A percentile compares a stretch with the other conserved stretches of the same genome.
These are phyloP conservation scores for Scheffersomyces lignicola DNA, from an alignment of 1,139 yeast genomes.

Conservation along the genomic window DNA sequence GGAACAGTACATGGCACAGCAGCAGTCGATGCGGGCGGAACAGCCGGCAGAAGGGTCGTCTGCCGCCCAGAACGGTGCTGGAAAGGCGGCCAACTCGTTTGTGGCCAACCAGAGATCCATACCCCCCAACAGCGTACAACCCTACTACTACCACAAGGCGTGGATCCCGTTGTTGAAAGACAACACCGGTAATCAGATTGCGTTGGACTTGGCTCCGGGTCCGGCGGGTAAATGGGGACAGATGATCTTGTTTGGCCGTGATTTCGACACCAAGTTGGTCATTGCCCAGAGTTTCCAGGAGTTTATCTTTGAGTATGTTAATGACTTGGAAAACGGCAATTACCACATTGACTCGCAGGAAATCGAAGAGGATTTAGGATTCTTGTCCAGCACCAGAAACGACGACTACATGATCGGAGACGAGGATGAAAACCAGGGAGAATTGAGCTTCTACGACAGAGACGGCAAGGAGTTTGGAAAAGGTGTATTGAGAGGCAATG, in stretches of 20 bases:
- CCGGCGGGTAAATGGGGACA: conserved; percentile 63
- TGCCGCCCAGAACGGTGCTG: conserved; percentile 12
- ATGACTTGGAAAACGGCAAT: conserved; percentile 56
- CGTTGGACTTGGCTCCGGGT: conserved; percentile 63
- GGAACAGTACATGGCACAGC: conserved; percentile 36
- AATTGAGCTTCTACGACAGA: conserved; percentile 35
- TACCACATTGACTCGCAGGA: conserved; percentile 50
- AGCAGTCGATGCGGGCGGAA: conserved; percentile 23
- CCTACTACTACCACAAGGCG: conserved; percentile 54
- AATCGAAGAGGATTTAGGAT: conserved; percentile 30
- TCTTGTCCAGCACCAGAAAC: conserved; percentile 32
- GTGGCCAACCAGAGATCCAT: conserved; percentile 54
- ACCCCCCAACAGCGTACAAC: conserved; percentile 58
- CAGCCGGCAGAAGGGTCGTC: conserved; percentile 6
- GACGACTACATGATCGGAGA: conserved; percentile 52
- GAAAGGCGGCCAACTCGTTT: conserved; percentile 29
- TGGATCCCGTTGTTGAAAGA: conserved; percentile 65
- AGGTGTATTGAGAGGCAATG: conserved; percentile 34
- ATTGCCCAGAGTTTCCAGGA: conserved; percentile 58
- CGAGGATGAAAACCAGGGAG: conserved; percentile 49
- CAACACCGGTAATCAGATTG: conserved; percentile 60
- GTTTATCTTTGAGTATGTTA: conserved; percentile 47
- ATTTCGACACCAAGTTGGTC: conserved; percentile 61
- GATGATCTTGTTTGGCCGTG: conserved; percentile 62
- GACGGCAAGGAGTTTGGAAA: conserved; percentile 36